Evolutionary conservation across 2,329 filamentous ascomycete genomes (phyloP).

Genomic region (Elsinoe ampelina): DNA sequence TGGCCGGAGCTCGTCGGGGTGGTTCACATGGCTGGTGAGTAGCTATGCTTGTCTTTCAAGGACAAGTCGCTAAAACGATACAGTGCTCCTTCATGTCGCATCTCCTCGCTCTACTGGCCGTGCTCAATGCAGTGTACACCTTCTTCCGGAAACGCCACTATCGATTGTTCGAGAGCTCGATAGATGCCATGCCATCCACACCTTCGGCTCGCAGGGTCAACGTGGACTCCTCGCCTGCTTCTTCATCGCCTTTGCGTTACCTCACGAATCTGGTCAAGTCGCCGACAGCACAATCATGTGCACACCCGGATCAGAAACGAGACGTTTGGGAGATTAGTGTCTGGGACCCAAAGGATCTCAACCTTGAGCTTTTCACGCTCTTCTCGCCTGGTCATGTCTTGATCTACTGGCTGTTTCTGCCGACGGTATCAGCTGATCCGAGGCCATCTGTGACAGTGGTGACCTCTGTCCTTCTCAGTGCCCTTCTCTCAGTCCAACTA

Average conservation of each 20-base stretch:
- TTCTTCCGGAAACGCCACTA: constrained; percentile 77
- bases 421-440: constrained; percentile 63
- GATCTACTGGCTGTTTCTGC: constrained; percentile 80
- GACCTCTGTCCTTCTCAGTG: constrained; percentile 67
- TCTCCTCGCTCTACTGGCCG: constrained; percentile 56
- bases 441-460: constrained; percentile 78
- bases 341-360: constrained; percentile 87
- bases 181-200: constrained; percentile 67
- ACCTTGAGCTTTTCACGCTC: constrained; percentile 71
- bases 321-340: constrained; percentile 94
- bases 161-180: constrained; percentile 77
- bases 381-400: constrained; percentile 93
- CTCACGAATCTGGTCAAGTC: constrained; percentile 57
- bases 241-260: constrained; percentile 69
- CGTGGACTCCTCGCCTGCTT: constrained; percentile 71
- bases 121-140: constrained; percentile 70
- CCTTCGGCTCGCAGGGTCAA: constrained; percentile 81
- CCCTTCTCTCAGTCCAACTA: constrained; percentile 68
- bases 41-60: constrained; percentile 13
- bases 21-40: constrained; percentile 56
- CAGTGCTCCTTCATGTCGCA: constrained; percentile 56
- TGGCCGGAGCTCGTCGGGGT: constrained; percentile 45
- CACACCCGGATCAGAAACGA: constrained; percentile 68
- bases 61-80: constrained; percentile 12
- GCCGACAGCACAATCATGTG: constrained; percentile 67